Evolutionary conservation across 805 yeast species (phyloP).

Genomic region (Metschnikowia koreensis): DNA sequence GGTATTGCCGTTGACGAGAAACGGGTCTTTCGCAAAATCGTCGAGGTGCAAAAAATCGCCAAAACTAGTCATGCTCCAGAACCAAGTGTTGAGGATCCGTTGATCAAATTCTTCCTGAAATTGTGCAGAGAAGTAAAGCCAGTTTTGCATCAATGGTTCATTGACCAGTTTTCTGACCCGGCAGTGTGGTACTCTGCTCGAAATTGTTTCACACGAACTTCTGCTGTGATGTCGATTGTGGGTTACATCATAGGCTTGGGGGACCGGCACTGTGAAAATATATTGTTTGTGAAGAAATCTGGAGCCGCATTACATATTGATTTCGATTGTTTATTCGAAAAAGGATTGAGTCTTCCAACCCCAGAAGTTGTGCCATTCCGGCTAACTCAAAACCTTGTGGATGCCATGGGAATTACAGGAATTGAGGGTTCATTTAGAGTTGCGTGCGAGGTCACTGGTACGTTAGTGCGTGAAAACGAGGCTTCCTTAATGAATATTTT

Average conservation of each 20-base stretch:
- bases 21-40: conserved; percentile 30
- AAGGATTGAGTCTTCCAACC: conserved; percentile 64
- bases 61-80: conserved; percentile 11
- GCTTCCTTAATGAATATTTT: conserved; percentile 83
- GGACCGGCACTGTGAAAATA: conserved; percentile 93
- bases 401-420: conserved; percentile 85
- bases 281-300: conserved; percentile 64
- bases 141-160: conserved; percentile 81
- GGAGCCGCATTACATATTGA: conserved; percentile 92
- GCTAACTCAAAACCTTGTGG: conserved; percentile 81
- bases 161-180: conserved; percentile 87
- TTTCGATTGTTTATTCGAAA: conserved; percentile 93
- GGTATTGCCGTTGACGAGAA: conserved; percentile 23
- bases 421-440: conserved; percentile 87
- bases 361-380: conserved; percentile 97
- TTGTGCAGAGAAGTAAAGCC: conserved; percentile 51
- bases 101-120: conserved; percentile 23
- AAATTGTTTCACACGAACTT: conserved; percentile 67
- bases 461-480: conserved; percentile 72
- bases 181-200: conserved; percentile 81
- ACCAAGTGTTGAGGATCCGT: conserved; percentile 5
- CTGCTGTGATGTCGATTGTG: conserved; percentile 96
- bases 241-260: conserved; percentile 94
- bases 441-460: conserved; percentile 80
- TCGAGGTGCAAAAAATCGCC: conserved; percentile 30